A percentile compares a stretch with the other conserved stretches of the same genome.
Evolutionary conservation across 164 flowering plant genomes (phyloP).

Genomic region (Piper longum): DNA sequence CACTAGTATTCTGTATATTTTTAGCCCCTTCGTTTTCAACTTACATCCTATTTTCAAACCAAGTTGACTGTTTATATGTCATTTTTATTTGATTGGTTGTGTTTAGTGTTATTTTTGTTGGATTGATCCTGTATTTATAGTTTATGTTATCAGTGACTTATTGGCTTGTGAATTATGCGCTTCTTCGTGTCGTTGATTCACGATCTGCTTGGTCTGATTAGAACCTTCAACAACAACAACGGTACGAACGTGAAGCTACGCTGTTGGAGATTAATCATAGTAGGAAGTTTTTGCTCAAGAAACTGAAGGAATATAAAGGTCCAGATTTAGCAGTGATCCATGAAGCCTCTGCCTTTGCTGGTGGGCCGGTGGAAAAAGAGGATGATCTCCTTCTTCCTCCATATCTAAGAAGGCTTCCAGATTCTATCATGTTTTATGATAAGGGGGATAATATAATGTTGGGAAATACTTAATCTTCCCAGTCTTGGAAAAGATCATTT

Average conservation of each 20-base stretch:
- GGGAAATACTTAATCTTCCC: constrained; percentile 29
- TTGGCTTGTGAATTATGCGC: neutral
- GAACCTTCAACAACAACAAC: constrained; percentile 73
- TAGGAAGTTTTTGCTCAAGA: constrained; percentile 52
- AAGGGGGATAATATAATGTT: neutral
- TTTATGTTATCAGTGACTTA: neutral
- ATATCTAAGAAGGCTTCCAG: constrained; percentile 54
- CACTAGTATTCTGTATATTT: no score
- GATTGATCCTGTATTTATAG: neutral
- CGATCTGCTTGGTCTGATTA: constrained; percentile 9
- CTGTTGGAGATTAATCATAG: constrained; percentile 70
- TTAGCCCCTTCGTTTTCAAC: no score
- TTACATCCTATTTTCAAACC: no score
- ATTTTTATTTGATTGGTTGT: no score
- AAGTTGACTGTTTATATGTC: no score
- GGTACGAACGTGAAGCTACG: constrained; percentile 64
- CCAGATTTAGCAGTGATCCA: constrained; percentile 67
- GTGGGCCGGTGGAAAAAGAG: constrained; percentile 57
- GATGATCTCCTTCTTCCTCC: constrained; percentile 86
- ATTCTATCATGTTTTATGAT: constrained; percentile 9
- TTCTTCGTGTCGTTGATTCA: neutral
- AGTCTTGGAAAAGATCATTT: constrained; percentile 11
- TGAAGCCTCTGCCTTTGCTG: constrained; percentile 73
- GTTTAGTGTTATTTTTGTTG: neutral
- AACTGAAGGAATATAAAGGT: constrained; percentile 75